A percentile compares a stretch with the other conserved stretches of the same genome.
Evolutionary conservation across 2,329 filamentous ascomycete species (phyloP).

Genomic region (Fusarium abutilonis): DNA sequence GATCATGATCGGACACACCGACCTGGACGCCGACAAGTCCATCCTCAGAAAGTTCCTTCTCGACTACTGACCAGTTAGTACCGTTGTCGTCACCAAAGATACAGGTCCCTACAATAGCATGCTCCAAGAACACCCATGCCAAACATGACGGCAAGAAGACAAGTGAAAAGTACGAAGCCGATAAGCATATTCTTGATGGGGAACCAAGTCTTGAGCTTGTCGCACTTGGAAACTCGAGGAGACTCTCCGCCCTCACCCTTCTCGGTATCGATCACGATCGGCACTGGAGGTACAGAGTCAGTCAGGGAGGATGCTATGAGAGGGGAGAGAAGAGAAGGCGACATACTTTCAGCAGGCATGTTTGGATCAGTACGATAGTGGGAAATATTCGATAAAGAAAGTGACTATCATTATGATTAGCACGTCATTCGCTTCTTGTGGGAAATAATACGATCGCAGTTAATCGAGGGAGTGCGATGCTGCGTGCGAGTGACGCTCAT

Average conservation of each 20-base stretch:
- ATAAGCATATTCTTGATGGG: conserved; percentile 27
- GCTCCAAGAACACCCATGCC: conserved; percentile 45
- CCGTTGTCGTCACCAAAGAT: not conserved
- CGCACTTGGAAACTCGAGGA: conserved; percentile 12
- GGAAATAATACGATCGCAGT: not conserved
- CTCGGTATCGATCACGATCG: conserved; percentile 45
- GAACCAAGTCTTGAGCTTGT: conserved; percentile 21
- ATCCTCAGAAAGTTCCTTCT: conserved; percentile 1
- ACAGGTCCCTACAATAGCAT: conserved; percentile 39
- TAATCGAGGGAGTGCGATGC: conserved; percentile 1
- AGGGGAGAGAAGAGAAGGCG: not conserved
- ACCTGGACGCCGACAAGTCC: not conserved
- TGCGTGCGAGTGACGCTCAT: not conserved
- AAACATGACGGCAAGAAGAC: conserved; percentile 42
- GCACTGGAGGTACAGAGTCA: conserved; percentile 41
- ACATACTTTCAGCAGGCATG: conserved; percentile 21
- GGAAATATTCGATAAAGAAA: conserved; percentile 30
- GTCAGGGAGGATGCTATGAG: not conserved
- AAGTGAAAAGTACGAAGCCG: conserved; percentile 14
- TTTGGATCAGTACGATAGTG: conserved; percentile 18
- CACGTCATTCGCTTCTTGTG: not conserved
- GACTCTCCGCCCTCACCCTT: conserved; percentile 35
- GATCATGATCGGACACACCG: not conserved
- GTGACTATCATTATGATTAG: conserved; percentile 29
- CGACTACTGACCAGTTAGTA: conserved; percentile 20